Evolutionary conservation across 805 yeast genomes (phyloP).

Genomic region (Yarrowia sp.): DNA sequence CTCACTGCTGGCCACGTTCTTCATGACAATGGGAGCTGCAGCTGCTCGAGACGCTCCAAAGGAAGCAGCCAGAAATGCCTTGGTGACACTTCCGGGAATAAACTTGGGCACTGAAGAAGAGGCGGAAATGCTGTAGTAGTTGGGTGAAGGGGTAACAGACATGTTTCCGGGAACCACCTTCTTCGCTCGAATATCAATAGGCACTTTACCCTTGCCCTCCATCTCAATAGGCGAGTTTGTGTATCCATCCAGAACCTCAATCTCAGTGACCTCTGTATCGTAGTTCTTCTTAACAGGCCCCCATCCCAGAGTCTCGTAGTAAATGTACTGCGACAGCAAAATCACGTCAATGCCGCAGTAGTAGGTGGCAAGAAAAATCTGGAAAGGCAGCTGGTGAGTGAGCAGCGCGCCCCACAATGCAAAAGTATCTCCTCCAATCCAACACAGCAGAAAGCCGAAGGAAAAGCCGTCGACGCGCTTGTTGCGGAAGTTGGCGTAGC

Average conservation of each 20-base stretch:
- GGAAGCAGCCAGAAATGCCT: conserved; percentile 21
- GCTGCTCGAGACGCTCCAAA: conserved; percentile 22
- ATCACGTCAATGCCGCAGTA: conserved; percentile 70
- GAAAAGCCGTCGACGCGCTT: conserved; percentile 70
- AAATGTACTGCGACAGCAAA: conserved; percentile 66
- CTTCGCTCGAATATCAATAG: conserved; percentile 1
- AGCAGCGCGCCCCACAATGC: conserved; percentile 68
- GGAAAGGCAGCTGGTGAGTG: conserved; percentile 80
- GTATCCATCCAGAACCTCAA: conserved; percentile 13
- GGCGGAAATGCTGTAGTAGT: conserved; percentile 15
- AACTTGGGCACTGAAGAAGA: conserved; percentile 4
- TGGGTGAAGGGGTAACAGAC: conserved; percentile 34
- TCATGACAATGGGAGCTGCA: conserved; percentile 8
- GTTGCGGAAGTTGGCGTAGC: conserved; percentile 53
- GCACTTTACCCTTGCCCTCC: conserved; percentile 3
- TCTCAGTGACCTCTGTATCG: neutral
- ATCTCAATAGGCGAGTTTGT: conserved; percentile 5
- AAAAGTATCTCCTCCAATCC: conserved; percentile 64
- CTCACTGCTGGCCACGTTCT: neutral
- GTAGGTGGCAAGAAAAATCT: conserved; percentile 66
- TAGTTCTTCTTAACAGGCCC: neutral
- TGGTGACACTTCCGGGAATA: conserved; percentile 17
- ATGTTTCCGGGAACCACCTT: neutral
- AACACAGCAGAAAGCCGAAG: conserved; percentile 54
- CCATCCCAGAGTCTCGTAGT: conserved; percentile 47